These are phyloP conservation scores for Aquilaria malaccensis DNA, from an alignment of 345 rosid species.

Conservation along the genomic window DNA sequence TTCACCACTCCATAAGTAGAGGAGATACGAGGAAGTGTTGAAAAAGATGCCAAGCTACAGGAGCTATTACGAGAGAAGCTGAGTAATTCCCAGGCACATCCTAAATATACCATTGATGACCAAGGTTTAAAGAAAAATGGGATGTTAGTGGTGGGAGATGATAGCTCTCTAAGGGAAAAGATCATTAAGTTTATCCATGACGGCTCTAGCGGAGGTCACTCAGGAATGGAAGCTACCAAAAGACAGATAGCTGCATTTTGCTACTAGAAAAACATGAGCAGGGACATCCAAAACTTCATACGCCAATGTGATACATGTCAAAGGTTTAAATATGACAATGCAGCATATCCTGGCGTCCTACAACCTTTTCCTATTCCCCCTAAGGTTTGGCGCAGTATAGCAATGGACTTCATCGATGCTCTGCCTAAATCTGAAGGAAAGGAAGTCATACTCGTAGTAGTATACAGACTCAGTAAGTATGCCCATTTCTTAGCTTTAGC, in stretches of 20 bases:
- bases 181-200: neutral
- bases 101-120: too few relatives aligned
- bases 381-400: neutral
- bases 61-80: too few relatives aligned
- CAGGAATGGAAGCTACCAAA: neutral
- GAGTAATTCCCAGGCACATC: neutral
- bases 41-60: neutral
- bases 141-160: neutral
- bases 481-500: too few relatives aligned
- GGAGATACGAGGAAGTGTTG: neutral
- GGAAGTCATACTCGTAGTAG: too few relatives aligned
- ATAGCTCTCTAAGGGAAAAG: neutral
- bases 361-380: neutral
- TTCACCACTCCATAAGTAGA: neutral
- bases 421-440: constrained; percentile 2
- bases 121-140: neutral
- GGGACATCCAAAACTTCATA: neutral
- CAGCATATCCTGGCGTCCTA: neutral
- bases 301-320: neutral
- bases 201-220: neutral
- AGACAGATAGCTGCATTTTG: neutral
- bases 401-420: constrained; percentile 9
- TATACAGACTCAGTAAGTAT: too few relatives aligned
- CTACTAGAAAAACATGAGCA: neutral
- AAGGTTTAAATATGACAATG: neutral